phyloP scores from a whole-genome alignment of 2,329 filamentous ascomycete species.

The Sporothrix globosa region DNA sequence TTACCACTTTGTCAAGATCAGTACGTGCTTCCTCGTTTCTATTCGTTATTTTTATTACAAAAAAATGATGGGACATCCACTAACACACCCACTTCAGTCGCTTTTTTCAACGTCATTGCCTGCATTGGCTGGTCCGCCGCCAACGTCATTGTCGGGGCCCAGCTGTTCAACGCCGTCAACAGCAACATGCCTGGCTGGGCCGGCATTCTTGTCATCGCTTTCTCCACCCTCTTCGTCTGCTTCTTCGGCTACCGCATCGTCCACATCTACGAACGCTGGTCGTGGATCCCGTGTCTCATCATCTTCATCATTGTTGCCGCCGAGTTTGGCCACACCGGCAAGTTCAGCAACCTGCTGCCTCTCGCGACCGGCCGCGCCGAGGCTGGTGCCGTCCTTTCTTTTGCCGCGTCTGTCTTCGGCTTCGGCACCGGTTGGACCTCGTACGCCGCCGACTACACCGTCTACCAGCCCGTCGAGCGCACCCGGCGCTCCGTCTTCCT shows the following conservation, averaged over 20 bases:
- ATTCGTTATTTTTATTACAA: background rate
- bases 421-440: constrained; percentile 71
- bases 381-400: constrained; percentile 60
- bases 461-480: constrained; percentile 55
- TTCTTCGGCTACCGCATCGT: constrained; percentile 76
- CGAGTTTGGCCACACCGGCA: constrained; percentile 50
- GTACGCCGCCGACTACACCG: constrained; percentile 59
- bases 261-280: constrained; percentile 75
- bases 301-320: constrained; percentile 55
- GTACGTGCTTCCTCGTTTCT: constrained; percentile 47
- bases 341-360: constrained; percentile 49
- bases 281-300: constrained; percentile 66
- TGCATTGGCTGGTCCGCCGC: constrained; percentile 76
- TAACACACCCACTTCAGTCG: constrained; percentile 51
- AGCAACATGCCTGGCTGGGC: constrained; percentile 69
- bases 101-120: constrained; percentile 70
- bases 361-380: constrained; percentile 62
- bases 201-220: constrained; percentile 73
- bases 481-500: constrained; percentile 64
- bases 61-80: background rate
- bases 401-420: constrained; percentile 67
- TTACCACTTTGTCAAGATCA: constrained; percentile 66
- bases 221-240: constrained; percentile 69
- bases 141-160: constrained; percentile 78
- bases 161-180: constrained; percentile 76